Evolutionary conservation across 345 rosid genomes (phyloP).

Genomic region (Linum tenue): DNA sequence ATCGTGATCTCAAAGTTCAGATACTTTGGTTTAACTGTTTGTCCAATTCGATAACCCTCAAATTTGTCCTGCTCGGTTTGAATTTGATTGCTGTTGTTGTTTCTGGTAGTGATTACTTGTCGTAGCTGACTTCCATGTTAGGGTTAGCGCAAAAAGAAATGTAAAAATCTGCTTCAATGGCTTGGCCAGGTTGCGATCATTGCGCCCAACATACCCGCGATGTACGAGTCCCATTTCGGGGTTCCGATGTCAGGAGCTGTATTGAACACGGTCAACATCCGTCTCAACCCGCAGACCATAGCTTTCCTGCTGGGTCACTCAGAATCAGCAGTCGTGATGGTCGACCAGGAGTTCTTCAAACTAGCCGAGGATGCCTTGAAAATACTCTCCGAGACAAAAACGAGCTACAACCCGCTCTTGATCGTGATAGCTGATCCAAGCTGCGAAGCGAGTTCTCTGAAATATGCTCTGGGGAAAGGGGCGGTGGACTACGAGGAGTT

Average conservation of each 20-base stretch:
- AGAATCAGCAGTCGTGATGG: constrained; percentile 34
- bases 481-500: constrained; percentile 24
- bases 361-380: constrained; percentile 19
- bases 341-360: constrained; percentile 24
- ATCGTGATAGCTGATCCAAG: constrained; percentile 24
- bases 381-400: constrained; percentile 7
- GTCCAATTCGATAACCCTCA: background rate
- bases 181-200: constrained; percentile 40
- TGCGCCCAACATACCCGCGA: constrained; percentile 57
- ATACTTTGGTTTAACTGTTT: background rate
- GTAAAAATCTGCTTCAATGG: background rate
- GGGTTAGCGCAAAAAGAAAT: background rate
- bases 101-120: background rate
- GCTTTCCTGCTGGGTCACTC: constrained; percentile 20
- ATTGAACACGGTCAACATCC: constrained; percentile 33
- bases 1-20: background rate
- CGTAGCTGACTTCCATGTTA: background rate
- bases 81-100: background rate
- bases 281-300: constrained; percentile 26
- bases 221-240: constrained; percentile 46
- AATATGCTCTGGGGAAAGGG: background rate
- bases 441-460: background rate
- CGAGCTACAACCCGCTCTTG: constrained; percentile 20
- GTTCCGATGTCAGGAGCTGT: constrained; percentile 59
- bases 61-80: background rate